Evolutionary conservation across 1,139 yeast species (phyloP).

Genomic region (Saccharomyces hybrid): DNA sequence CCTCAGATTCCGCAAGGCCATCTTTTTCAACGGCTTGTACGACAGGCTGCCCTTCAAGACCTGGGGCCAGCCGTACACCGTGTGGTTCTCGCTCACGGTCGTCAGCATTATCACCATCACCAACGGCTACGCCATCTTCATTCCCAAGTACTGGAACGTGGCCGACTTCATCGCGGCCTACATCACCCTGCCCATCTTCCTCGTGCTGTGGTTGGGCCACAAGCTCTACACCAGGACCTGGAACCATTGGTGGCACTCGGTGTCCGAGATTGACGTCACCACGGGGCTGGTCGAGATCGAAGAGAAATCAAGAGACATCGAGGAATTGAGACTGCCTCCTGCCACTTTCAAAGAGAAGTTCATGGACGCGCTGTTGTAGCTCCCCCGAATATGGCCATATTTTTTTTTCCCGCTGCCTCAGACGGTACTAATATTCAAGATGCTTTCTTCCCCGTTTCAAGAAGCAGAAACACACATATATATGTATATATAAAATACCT

Average conservation of each 20-base stretch:
- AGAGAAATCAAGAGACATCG: conserved; percentile 18
- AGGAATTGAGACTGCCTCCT: conserved; percentile 20
- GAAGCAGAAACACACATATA: not conserved
- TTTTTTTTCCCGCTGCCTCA: too few relatives aligned
- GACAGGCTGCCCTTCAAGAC: conserved; percentile 43
- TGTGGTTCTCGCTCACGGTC: conserved; percentile 40
- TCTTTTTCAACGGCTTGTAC: conserved; percentile 44
- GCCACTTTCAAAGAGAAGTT: conserved; percentile 18
- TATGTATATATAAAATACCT: too few relatives aligned
- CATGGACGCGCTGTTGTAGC: conserved; percentile 21
- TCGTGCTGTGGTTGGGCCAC: conserved; percentile 39
- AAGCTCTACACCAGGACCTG: conserved; percentile 21
- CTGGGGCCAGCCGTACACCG: conserved; percentile 43
- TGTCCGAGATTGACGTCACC: conserved; percentile 26
- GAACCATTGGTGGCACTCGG: conserved; percentile 20
- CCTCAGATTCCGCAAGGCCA: conserved; percentile 56
- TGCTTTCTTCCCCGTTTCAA: not conserved
- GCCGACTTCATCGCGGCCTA: conserved; percentile 54
- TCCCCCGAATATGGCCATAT: not conserved
- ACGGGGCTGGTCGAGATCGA: conserved; percentile 28
- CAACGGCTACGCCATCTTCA: conserved; percentile 52
- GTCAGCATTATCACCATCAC: conserved; percentile 43
- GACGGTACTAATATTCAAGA: not conserved
- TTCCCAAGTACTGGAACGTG: conserved; percentile 34
- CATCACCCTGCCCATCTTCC: conserved; percentile 49